Percentiles rank a stretch among this genome's conserved stretches.
Evolutionary conservation across 768 basidiomycete species (phyloP).

Genomic region (Lanmaoa rubissima): DNA sequence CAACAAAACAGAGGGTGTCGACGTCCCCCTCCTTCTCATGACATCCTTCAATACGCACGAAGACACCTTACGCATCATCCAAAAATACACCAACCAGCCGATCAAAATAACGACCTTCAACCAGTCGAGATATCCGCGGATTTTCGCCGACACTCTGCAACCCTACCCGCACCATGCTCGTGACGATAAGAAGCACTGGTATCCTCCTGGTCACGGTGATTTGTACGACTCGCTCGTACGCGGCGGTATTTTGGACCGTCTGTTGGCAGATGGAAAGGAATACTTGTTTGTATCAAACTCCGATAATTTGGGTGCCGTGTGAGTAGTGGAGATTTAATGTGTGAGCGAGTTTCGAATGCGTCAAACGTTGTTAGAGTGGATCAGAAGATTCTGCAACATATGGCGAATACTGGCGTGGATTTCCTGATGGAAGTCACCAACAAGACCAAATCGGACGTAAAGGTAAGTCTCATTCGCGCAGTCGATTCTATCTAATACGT

Average conservation of each 20-base stretch:
- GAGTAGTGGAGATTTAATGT: slow-evolving; percentile 29
- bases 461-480: slow-evolving; percentile 28
- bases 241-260: slow-evolving; percentile 87
- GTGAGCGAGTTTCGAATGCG: slow-evolving; percentile 2
- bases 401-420: slow-evolving; percentile 78
- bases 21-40: slow-evolving; percentile 98
- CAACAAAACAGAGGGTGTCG: slow-evolving; percentile 78
- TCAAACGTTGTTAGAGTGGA: slow-evolving; percentile 54
- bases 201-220: slow-evolving; percentile 97
- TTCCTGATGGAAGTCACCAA: slow-evolving; percentile 96
- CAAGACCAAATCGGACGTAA: slow-evolving; percentile 89
- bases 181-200: slow-evolving; percentile 91
- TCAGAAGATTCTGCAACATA: slow-evolving; percentile 80
- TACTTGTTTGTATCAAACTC: slow-evolving; percentile 98
- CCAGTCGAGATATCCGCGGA: slow-evolving; percentile 92
- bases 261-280: slow-evolving; percentile 90
- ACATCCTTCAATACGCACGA: slow-evolving; percentile 99
- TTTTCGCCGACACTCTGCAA: slow-evolving; percentile 84
- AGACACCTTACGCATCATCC: slow-evolving; percentile 93
- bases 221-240: slow-evolving; percentile 90
- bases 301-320: slow-evolving; percentile 93
- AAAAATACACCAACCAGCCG: slow-evolving; percentile 95
- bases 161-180: slow-evolving; percentile 76
- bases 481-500: not conserved
- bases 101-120: slow-evolving; percentile 91